Conservation (phyloP, 768 basidiomycete genomes). For the Calocybe indica region DNA sequence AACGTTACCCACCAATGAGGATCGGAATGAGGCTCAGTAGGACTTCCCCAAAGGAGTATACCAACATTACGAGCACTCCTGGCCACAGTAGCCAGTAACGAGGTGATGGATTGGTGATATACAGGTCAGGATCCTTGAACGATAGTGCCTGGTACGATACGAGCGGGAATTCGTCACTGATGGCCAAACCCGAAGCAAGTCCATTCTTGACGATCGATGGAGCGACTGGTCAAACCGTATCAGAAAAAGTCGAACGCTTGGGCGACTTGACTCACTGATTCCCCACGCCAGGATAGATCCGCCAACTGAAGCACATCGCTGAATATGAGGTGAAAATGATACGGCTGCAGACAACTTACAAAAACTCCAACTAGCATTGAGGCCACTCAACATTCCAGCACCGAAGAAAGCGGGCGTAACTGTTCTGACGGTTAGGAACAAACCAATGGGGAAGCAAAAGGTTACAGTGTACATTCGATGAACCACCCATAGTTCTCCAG, state of each 20-base stretch:
- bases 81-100: slow-evolving; percentile 63
- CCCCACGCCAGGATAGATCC: slow-evolving; percentile 57
- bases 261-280: slow-evolving; percentile 32
- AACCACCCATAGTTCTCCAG: slow-evolving; percentile 57
- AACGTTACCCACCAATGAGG: slow-evolving; percentile 15
- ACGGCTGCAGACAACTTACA: slow-evolving; percentile 25
- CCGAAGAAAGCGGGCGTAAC: slow-evolving; percentile 55
- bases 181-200: slow-evolving; percentile 35
- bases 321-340: neutral
- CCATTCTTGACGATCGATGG: slow-evolving; percentile 49
- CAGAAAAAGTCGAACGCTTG: neutral
- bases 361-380: slow-evolving; percentile 55
- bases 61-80: slow-evolving; percentile 54
- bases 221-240: slow-evolving; percentile 28
- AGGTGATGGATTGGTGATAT: slow-evolving; percentile 40
- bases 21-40: slow-evolving; percentile 32
- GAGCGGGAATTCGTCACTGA: slow-evolving; percentile 34
- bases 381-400: slow-evolving; percentile 51
- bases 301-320: slow-evolving; percentile 27
- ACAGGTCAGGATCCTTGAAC: slow-evolving; percentile 35
- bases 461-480: slow-evolving; percentile 37
- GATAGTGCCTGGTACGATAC: slow-evolving; percentile 40
- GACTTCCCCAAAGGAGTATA: slow-evolving; percentile 54
- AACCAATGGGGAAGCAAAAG: neutral
- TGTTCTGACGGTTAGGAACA: slow-evolving; percentile 8